Base-by-base conservation (phyloP, 2,329 filamentous ascomycete species). In the Aureobasidium sp. region DNA sequence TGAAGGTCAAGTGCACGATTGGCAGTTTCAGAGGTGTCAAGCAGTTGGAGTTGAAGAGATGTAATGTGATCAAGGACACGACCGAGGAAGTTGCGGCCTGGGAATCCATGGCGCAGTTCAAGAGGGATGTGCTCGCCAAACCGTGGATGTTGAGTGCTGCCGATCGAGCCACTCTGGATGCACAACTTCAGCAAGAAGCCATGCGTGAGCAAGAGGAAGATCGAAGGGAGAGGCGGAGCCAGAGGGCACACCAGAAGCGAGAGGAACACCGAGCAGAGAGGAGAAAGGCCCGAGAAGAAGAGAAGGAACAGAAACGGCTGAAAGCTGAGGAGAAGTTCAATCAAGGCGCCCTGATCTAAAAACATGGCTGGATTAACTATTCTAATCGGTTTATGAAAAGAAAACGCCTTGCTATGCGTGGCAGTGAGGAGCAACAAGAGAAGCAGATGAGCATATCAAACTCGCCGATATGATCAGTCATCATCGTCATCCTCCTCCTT, bases 1-100 rank as follows among this genome's bases (percentile, higher is more conserved):
- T 85, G 2, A 84, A 84, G 63, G 74, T 81, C 4, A 86, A 87
- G 66, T 82, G 84, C 32, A 83, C 79, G 0, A 74, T 87, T 10
- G 76, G 76, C 0, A 73, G 70, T 12, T 78, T 82, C 5, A 60
- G 57, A 27, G 71, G 72, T 5, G 68, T 70, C 13, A 78, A 79
- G 64, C 84, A 87, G 66, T 64, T 87, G 9, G 74, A 81, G 17
- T 70, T 85, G 29, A 82, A 85, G 68, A 77, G 82, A 3, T 75
- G 83, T 8, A 74, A 71, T 43, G 62, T 79, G 0, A 70, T 87
- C 1, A 69, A 69, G 2, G 78, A 79, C 46, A 86, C 83, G 15
- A 77, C 78, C 46, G 78, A 81, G 32, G 85, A 87, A 68, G 78
- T 79, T 53, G 69, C 70, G 8, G 81, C 81, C 36, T 82, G 84